phyloP scores from a whole-genome alignment of 257 asterid genomes.

The Eustoma russellianum region DNA sequence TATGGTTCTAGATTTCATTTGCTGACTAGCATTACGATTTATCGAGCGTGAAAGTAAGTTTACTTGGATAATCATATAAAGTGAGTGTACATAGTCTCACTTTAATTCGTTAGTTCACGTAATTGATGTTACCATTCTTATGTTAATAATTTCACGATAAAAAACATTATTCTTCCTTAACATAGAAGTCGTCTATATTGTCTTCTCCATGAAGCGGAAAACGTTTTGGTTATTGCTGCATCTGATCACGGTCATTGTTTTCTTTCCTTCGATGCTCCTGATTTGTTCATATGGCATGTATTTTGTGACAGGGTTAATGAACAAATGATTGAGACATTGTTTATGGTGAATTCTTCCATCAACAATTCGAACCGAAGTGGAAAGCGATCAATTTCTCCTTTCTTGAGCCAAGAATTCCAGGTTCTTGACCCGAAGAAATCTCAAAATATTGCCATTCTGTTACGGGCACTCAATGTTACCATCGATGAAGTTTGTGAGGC shows the following conservation, averaged over 20 bases:
- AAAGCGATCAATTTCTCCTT: conserved; percentile 19
- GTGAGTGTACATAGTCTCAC: too few relatives aligned
- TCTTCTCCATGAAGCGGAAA: not conserved
- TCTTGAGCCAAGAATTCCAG: conserved; percentile 36
- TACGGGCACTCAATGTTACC: conserved; percentile 69
- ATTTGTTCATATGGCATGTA: not conserved
- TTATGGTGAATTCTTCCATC: conserved; percentile 38
- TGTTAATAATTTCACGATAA: too few relatives aligned
- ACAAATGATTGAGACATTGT: conserved; percentile 68
- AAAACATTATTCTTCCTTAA: too few relatives aligned
- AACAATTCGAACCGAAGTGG: conserved; percentile 29
- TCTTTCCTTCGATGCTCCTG: not conserved
- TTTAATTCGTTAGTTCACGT: too few relatives aligned
- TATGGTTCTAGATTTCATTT: too few relatives aligned
- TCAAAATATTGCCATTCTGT: conserved; percentile 58
- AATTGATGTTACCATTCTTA: too few relatives aligned
- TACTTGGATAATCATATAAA: too few relatives aligned
- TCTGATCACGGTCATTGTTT: not conserved
- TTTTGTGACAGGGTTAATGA: conserved; percentile 59
- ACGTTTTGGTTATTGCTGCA: not conserved
- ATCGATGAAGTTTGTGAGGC: conserved; percentile 76
- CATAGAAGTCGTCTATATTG: too few relatives aligned
- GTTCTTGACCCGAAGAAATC: conserved; percentile 76
- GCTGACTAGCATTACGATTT: too few relatives aligned
- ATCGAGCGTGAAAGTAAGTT: too few relatives aligned